A percentile compares a stretch with the other conserved stretches of the same genome.
phyloP scores from a whole-genome alignment of 768 basidiomycete species.

The Lentinus brumalis region DNA sequence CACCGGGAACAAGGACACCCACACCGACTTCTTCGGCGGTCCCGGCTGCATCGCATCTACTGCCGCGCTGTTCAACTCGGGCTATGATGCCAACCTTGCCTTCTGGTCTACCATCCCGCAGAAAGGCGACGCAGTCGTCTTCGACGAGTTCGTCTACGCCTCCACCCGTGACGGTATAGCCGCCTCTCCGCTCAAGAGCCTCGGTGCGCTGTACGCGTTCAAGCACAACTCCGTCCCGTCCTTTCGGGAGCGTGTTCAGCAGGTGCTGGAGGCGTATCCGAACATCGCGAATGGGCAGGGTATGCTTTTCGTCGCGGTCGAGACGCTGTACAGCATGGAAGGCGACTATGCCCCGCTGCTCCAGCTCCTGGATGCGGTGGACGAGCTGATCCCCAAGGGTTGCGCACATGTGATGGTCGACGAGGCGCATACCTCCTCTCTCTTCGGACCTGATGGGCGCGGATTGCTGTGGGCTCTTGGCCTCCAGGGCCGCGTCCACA shows the following conservation, averaged over 20 bases:
- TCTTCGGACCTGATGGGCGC: conserved; percentile 50
- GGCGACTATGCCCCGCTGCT: conserved; percentile 53
- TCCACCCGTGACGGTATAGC: conserved; percentile 54
- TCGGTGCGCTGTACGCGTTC: conserved; percentile 36
- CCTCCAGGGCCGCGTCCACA: conserved; percentile 45
- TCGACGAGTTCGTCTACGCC: conserved; percentile 56
- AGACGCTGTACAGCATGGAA: conserved; percentile 64
- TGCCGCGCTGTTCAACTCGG: conserved; percentile 54
- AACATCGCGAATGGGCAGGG: conserved; percentile 27
- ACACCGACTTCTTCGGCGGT: conserved; percentile 41
- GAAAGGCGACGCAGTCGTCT: conserved; percentile 48
- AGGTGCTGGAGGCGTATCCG: conserved; percentile 29
- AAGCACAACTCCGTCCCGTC: conserved; percentile 46
- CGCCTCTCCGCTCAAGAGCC: conserved; percentile 27
- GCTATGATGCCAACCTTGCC: conserved; percentile 54
- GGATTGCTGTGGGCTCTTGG: conserved; percentile 49
- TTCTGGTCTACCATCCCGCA: conserved; percentile 50
- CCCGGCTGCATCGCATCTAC: conserved; percentile 25
- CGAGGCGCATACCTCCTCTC: conserved; percentile 59
- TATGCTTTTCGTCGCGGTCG: conserved; percentile 51
- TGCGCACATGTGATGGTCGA: conserved; percentile 52
- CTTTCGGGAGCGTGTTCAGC: conserved; percentile 33
- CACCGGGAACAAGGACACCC: conserved; percentile 43
- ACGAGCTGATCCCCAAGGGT: conserved; percentile 38
- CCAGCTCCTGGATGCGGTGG: conserved; percentile 42